phyloP scores from a whole-genome alignment of 345 rosid species.

The Gynandropsis gynandra region DNA sequence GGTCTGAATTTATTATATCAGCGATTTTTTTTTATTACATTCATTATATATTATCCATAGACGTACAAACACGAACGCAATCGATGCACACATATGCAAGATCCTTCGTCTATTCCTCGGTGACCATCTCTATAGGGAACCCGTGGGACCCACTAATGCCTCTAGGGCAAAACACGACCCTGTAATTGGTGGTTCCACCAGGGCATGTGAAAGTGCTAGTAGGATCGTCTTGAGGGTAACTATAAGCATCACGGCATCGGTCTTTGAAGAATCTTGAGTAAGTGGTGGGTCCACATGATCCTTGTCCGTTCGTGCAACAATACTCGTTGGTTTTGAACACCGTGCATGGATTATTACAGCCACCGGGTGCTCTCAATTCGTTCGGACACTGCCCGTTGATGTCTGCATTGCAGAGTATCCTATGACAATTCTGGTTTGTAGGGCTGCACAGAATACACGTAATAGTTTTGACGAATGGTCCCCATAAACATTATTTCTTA shows the following conservation, averaged over 20 bases:
- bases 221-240: constrained; percentile 39
- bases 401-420: constrained; percentile 41
- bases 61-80: too few relatives aligned
- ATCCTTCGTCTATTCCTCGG: constrained; percentile 16
- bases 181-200: constrained; percentile 29
- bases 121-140: constrained; percentile 25
- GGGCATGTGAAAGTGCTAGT: constrained; percentile 35
- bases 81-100: background rate
- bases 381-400: constrained; percentile 52
- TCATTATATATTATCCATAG: too few relatives aligned
- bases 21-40: too few relatives aligned
- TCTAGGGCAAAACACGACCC: constrained; percentile 42
- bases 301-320: constrained; percentile 39
- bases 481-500: too few relatives aligned
- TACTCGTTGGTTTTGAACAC: constrained; percentile 39
- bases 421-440: constrained; percentile 29
- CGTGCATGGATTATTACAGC: constrained; percentile 43
- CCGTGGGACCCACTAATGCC: too few relatives aligned
- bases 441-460: constrained; percentile 23
- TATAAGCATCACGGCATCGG: constrained; percentile 31
- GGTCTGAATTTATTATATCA: too few relatives aligned
- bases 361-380: constrained; percentile 27
- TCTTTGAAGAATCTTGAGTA: constrained; percentile 33
- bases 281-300: constrained; percentile 18
- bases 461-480: too few relatives aligned